Evolutionary conservation across 73 alveolate species (phyloP), one percentile per base, ranked within the genome.

Genomic region (Stentor coeruleus): DNA sequence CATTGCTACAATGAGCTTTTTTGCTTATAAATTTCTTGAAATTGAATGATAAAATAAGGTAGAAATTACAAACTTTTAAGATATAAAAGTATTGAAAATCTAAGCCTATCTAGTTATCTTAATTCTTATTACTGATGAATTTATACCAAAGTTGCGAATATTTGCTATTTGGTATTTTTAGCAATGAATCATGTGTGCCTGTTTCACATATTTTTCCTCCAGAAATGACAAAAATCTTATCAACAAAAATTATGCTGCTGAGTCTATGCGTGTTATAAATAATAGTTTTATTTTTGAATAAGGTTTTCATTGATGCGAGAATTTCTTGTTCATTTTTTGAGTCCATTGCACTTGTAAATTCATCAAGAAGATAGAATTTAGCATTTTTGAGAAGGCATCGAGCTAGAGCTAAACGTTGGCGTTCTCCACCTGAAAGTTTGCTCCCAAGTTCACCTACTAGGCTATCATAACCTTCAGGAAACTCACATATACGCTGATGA

Each of bases 251-350:
- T 30, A 91, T 93, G 31, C 97, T 89, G 58, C 93, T 85, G 35
- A 96, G 91, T 83, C 99, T 85, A 85, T 96, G 99, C 2, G 99
- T 97, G 84, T 94, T 92, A 80, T 89, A 92, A 28, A 96, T 87
- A 4, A 95, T 94, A 15, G 99, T 96, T 41, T 91, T 92, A 60
- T 90, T 94, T 40, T 82, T 82, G 38, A 91, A 84, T 35, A 91
- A 84, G 72, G 84, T 84, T 42, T 95, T 98, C 35, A 96, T 75
- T 2, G 95, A 87, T 58, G 92, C 92, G 80, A 92, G 92, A 82
- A 96, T 91, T 73, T 74, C 88, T 77, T 89, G 83, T 84, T 96
- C 99, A 57, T 91, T 92, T 58, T 91, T 75, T 14, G 93, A 58
- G 89, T 95, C 99, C 37, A 95, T 77, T 26, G 93, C 93, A 33